These are phyloP conservation scores for Pseudopediastrum boryanum DNA, from an alignment of 139 green algal genomes.

Conservation along the genomic window DNA sequence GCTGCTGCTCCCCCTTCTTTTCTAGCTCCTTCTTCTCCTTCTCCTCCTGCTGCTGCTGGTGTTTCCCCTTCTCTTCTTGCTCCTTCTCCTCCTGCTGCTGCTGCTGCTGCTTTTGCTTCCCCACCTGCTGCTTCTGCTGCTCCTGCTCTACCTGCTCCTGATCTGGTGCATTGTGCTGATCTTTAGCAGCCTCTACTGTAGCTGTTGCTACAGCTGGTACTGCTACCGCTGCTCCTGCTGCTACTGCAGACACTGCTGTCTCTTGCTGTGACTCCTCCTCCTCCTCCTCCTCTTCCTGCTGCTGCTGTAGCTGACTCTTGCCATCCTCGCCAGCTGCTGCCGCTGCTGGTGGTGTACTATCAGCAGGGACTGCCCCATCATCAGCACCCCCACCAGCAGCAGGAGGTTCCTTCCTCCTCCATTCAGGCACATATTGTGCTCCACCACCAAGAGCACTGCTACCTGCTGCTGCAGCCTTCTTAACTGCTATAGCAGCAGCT, in stretches of 20 bases:
- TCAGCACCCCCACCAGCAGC: neutral
- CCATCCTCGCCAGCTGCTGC: neutral
- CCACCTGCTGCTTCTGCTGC: neutral
- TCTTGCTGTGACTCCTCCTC: too few species aligned
- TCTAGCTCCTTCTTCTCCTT: neutral
- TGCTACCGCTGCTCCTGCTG: neutral
- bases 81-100: neutral
- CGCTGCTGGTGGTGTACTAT: neutral
- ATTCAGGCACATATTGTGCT: too few species aligned
- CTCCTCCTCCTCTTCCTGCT: neutral
- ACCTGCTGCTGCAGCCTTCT: too few species aligned
- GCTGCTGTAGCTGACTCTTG: neutral
- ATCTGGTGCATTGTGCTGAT: too few species aligned
- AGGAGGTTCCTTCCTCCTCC: too few species aligned
- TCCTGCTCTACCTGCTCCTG: neutral
- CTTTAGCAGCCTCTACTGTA: too few species aligned
- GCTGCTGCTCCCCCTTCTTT: conserved; percentile 7
- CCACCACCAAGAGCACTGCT: too few species aligned
- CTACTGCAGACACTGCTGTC: neutral
- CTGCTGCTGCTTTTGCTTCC: neutral
- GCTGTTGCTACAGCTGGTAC: neutral
- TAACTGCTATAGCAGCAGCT: too few species aligned
- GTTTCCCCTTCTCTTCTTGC: neutral
- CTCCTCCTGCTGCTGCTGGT: conserved; percentile 8
- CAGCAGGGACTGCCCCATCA: too few species aligned